Conservation (phyloP, 768 basidiomycete genomes). For the Plicaturopsis crispa region DNA sequence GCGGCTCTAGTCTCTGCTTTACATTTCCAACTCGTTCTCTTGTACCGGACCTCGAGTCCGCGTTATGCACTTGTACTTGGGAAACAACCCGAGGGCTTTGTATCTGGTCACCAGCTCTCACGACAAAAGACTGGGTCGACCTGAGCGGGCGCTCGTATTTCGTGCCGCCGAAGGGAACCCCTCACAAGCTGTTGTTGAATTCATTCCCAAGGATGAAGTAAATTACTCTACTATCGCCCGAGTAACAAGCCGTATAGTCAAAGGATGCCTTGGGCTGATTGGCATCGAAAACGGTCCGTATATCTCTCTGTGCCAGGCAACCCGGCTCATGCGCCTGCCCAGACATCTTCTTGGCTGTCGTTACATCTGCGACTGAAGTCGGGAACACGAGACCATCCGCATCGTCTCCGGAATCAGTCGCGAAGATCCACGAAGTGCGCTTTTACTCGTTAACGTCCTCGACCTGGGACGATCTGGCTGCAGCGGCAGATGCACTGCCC, state of each 20-base stretch:
- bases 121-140: conserved; percentile 55
- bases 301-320: neutral
- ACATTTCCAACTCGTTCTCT: too few species aligned
- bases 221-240: conserved; percentile 57
- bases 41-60: too few species aligned
- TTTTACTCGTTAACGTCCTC: conserved; percentile 85
- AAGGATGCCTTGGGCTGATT: conserved; percentile 82
- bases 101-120: conserved; percentile 67
- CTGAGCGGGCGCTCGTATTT: conserved; percentile 62
- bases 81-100: conserved; percentile 58
- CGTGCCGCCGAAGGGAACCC: conserved; percentile 47
- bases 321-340: neutral
- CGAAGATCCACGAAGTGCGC: conserved; percentile 79
- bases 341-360: conserved; percentile 85
- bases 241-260: conserved; percentile 63
- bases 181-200: conserved; percentile 78
- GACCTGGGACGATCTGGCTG: conserved; percentile 72
- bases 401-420: conserved; percentile 55
- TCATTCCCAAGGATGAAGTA: conserved; percentile 66
- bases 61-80: conserved; percentile 81
- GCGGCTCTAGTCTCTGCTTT: too few species aligned
- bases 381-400: conserved; percentile 63
- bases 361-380: conserved; percentile 69
- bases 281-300: conserved; percentile 60
- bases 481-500: conserved; percentile 43